Conservation (phyloP, 2,329 filamentous ascomycete species). For the Ophiostoma montium region DNA sequence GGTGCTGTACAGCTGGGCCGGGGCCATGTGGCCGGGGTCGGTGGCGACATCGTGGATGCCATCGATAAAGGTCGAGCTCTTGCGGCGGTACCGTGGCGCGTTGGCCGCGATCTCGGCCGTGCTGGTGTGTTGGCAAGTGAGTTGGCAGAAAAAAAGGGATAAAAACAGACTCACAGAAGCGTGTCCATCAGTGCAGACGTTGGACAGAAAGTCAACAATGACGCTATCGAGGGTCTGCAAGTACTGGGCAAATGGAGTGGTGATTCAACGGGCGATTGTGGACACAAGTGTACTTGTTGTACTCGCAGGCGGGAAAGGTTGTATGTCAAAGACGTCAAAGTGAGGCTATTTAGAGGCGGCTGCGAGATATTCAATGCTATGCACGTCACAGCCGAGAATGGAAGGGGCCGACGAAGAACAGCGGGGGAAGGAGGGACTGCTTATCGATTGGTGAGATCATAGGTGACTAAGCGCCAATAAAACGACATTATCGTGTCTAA, state of each 20-base stretch:
- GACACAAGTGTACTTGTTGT: too few relatives aligned
- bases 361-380: too few relatives aligned
- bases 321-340: too few relatives aligned
- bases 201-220: background rate
- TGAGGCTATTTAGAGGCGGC: too few relatives aligned
- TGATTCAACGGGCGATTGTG: too few relatives aligned
- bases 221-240: too few relatives aligned
- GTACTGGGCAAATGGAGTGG: too few relatives aligned
- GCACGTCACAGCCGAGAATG: background rate
- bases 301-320: too few relatives aligned
- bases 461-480: too few relatives aligned
- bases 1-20: slow-evolving; percentile 93
- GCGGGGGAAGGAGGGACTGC: too few relatives aligned
- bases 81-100: slow-evolving; percentile 76
- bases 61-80: slow-evolving; percentile 93
- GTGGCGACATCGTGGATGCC: slow-evolving; percentile 88
- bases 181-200: slow-evolving; percentile 6
- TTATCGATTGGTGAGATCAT: too few relatives aligned
- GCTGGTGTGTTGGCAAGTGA: slow-evolving; percentile 32
- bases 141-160: background rate
- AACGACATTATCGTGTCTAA: too few relatives aligned
- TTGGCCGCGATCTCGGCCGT: slow-evolving; percentile 87
- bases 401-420: background rate
- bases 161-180: slow-evolving; percentile 6
- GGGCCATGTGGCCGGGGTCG: slow-evolving; percentile 61